Base-by-base conservation (phyloP, 2,329 filamentous ascomycete genomes). In the Fusarium sp. region DNA sequence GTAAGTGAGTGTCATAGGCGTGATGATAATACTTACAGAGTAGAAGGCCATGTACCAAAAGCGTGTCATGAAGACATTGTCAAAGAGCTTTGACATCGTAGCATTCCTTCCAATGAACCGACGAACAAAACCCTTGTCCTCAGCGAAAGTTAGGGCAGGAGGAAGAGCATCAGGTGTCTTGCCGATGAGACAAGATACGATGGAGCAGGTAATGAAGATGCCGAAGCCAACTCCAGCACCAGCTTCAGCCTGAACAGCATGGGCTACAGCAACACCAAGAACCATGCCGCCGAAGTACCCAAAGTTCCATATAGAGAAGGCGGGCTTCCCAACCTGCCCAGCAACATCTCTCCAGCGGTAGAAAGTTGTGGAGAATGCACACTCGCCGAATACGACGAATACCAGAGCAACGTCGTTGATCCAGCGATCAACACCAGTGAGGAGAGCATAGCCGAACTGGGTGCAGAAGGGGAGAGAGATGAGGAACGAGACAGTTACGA, bases 1-100 rank as follows among this genome's bases (percentile, higher is more conserved):
- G 69, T n/a, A 17, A 23, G 4, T 25, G 3, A 11, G 3, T 18
- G 35, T 8, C 6, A 11, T 23, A 23, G 10, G 13, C 13, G 5
- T 7, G 5, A 42, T 13, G 18, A 9, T 13, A 31, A 15, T 10
- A 46, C 83, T 76, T 80, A 86, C 85, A n/a, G 85, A 88, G 74
- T 88, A 88, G 63, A 87, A 85, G 1, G 79, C 77, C 33, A 87
- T 68, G 61, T 82, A 88, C 83, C 84, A 88, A 43, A 87, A 80
- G 2, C 79, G 79, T 36, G 75, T 73, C 1, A 80, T 25, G 27
- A 80, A 73, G 2, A 67, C 54, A 39, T 79, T 85, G 5, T 66
- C 67, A 5, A 81, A 85, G 65, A 83, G 7, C 17, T 63, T 53
- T 14, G 42, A 47, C 13, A 69, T 43, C 14, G 25, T 27, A 21